These are phyloP conservation scores for Venturia pyrina DNA, from an alignment of 2,329 filamentous ascomycete species.

Conservation along the genomic window DNA sequence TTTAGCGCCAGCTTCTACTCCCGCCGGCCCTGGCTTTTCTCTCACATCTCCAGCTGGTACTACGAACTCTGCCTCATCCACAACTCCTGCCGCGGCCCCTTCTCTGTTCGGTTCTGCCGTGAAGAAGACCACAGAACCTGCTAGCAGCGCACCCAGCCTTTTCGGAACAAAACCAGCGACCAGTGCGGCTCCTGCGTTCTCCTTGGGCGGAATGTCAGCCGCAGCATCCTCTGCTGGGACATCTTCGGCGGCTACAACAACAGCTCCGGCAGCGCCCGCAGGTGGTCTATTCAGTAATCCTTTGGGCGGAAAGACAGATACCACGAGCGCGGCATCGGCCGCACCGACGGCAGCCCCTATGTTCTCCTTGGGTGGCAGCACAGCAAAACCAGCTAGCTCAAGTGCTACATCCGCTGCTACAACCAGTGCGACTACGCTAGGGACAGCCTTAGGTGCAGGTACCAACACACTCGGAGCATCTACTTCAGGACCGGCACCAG, in stretches of 20 bases:
- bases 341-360: neutral
- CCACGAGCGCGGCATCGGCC: neutral
- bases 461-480: constrained; percentile 9
- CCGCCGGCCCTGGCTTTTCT: neutral
- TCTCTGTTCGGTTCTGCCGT: neutral
- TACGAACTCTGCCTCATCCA: neutral
- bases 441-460: neutral
- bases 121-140: neutral
- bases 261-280: neutral
- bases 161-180: constrained; percentile 5
- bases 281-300: neutral
- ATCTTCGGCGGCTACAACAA: neutral
- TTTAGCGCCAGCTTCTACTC: neutral
- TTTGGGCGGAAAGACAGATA: neutral
- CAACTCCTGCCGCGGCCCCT: neutral
- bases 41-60: constrained; percentile 5
- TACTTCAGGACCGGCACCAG: constrained; percentile 7
- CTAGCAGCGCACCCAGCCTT: neutral
- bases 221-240: neutral
- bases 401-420: constrained; percentile 1
- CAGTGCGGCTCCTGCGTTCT: neutral
- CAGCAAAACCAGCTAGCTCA: neutral
- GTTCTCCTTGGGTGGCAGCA: neutral
- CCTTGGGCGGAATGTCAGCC: neutral
- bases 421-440: neutral